These are phyloP conservation scores for Acanthamoeba lugdunensis DNA, from an alignment of 208 protist species.

Conservation along the genomic window DNA sequence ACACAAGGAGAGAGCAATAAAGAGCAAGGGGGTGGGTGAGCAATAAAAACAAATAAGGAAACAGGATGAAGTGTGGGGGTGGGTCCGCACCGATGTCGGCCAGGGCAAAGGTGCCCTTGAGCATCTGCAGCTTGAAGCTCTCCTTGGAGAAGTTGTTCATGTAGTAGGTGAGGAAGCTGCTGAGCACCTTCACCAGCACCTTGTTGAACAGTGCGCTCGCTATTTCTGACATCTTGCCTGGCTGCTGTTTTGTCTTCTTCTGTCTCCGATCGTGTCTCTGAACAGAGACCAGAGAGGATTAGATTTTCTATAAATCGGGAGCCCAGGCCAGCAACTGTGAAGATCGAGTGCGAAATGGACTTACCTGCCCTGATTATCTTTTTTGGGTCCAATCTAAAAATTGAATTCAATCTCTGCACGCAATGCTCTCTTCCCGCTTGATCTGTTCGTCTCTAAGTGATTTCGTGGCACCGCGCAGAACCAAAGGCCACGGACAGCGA, in stretches of 20 bases:
- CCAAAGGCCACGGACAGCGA: too few relatives aligned
- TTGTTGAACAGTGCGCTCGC: slow-evolving; percentile 51
- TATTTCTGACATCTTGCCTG: slow-evolving; percentile 12
- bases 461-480: too few relatives aligned
- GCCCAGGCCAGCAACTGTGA: neutral
- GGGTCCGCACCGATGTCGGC: slow-evolving; percentile 16
- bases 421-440: too few relatives aligned
- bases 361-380: too few relatives aligned
- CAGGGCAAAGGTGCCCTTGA: slow-evolving; percentile 46
- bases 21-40: neutral
- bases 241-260: neutral
- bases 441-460: too few relatives aligned
- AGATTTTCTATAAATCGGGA: neutral
- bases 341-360: too few relatives aligned
- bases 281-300: neutral
- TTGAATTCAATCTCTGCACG: too few relatives aligned
- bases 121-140: slow-evolving; percentile 59
- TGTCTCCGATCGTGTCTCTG: neutral
- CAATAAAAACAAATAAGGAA: neutral
- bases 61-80: neutral
- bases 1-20: neutral
- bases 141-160: slow-evolving; percentile 66
- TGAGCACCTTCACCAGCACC: slow-evolving; percentile 52
- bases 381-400: too few relatives aligned
- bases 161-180: slow-evolving; percentile 61